Evolutionary conservation across 352 stramenopile genomes (phyloP).

Genomic region (Blastocystis hominis): DNA sequence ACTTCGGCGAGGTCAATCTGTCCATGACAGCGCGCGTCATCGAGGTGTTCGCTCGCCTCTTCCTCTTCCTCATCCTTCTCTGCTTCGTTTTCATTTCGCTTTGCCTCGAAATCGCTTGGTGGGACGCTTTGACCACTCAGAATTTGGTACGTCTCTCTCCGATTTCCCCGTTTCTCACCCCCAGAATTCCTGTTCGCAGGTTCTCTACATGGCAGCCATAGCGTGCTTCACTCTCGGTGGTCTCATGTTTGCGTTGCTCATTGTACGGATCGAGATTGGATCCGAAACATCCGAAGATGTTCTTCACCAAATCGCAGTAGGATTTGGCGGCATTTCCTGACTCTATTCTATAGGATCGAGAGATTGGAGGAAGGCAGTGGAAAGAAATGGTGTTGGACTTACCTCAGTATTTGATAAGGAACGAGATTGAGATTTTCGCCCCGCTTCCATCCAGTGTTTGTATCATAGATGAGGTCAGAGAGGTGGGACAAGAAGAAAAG

Average conservation of each 20-base stretch:
- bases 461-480: not conserved
- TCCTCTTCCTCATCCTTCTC: not conserved
- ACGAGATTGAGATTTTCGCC: not conserved
- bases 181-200: not conserved
- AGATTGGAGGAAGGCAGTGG: constrained; percentile 22
- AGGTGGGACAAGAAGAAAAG: not conserved
- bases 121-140: not conserved
- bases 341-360: constrained; percentile 12
- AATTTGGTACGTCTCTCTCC: not conserved
- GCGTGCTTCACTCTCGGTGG: not conserved
- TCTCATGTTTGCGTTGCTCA: constrained; percentile 19
- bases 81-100: constrained; percentile 18
- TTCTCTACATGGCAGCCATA: not conserved
- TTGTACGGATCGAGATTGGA: constrained; percentile 52
- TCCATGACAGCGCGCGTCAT: not conserved
- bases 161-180: not conserved
- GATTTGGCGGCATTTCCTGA: not conserved
- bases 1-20: constrained; percentile 13
- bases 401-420: not conserved
- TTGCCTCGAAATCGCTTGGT: not conserved
- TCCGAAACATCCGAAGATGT: constrained; percentile 37
- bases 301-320: constrained; percentile 23
- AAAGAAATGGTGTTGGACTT: constrained; percentile 13
- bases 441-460: not conserved
- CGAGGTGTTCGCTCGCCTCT: not conserved